Evolutionary conservation across 192 early-diverging fungal species (phyloP).

Genomic region (Phlyctochytrium bullatum): DNA sequence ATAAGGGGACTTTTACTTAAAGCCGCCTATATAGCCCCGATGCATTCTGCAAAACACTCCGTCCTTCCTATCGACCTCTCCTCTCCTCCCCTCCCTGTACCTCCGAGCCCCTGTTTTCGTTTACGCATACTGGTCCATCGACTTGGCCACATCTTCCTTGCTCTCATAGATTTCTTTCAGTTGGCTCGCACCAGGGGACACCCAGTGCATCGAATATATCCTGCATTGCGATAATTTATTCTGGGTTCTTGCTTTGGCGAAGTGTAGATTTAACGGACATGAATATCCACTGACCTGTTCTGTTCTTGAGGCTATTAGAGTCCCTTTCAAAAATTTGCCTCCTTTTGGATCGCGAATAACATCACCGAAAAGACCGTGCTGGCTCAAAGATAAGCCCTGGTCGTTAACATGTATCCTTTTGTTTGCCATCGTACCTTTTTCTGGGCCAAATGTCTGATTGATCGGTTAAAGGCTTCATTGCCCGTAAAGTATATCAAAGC

Average conservation of each 20-base stretch:
- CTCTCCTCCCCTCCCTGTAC: too few species aligned
- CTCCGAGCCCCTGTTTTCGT: too few species aligned
- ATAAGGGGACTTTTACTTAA: too few species aligned
- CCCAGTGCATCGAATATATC: conserved; percentile 35
- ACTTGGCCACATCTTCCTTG: too few species aligned
- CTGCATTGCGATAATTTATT: too few species aligned
- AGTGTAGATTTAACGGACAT: neutral
- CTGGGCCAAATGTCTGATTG: conserved; percentile 34
- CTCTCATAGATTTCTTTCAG: neutral
- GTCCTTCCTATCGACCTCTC: too few species aligned
- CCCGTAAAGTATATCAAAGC: conserved; percentile 52
- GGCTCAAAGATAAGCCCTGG: conserved; percentile 26
- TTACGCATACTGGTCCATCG: too few species aligned
- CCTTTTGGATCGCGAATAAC: conserved; percentile 21
- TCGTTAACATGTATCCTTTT: neutral
- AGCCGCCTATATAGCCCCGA: too few species aligned
- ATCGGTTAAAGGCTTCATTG: conserved; percentile 50
- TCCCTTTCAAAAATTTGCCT: conserved; percentile 18
- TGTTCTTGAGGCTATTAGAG: conserved; percentile 25
- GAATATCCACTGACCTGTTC: conserved; percentile 12
- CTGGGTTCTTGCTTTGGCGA: too few species aligned
- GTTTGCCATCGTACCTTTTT: conserved; percentile 18
- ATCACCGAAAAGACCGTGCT: conserved; percentile 43
- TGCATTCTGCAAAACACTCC: too few species aligned
- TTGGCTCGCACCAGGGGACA: conserved; percentile 25